Percentiles rank a stretch among this genome's conserved stretches.
These are phyloP conservation scores for Penicillium psychrosexuale DNA, from an alignment of 2,329 filamentous ascomycete genomes.

Conservation along the genomic window DNA sequence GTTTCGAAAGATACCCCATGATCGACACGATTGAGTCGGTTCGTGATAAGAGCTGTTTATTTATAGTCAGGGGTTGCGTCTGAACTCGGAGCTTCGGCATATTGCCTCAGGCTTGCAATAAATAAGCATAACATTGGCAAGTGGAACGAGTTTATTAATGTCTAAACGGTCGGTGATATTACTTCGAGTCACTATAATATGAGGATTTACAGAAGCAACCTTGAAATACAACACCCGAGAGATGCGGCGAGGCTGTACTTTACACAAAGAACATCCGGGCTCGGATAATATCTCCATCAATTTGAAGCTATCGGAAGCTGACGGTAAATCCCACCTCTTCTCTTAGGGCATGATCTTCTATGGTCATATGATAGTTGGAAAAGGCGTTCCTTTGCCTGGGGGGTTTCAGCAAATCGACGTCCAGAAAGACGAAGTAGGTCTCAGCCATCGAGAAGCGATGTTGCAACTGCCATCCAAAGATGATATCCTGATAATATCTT, in stretches of 20 bases:
- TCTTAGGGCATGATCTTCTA: not conserved
- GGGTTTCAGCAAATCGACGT: not conserved
- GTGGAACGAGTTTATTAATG: not conserved
- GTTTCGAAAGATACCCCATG: not conserved
- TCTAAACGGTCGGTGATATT: not conserved
- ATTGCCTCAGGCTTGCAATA: not conserved
- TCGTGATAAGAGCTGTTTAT: not conserved
- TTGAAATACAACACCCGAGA: not conserved
- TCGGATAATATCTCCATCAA: not conserved
- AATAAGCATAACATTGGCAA: not conserved
- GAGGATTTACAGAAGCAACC: not conserved
- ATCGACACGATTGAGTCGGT: too few species aligned
- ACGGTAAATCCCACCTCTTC: not conserved
- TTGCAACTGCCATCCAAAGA: not conserved
- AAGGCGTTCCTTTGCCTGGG: not conserved
- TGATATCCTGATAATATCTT: not conserved
- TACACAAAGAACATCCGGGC: not conserved
- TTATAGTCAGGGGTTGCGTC: too few species aligned
- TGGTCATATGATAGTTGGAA: not conserved
- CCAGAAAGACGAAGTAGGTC: not conserved
- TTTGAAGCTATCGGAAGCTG: not conserved
- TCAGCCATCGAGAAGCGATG: not conserved
- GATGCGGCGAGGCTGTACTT: not conserved
- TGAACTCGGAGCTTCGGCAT: not conserved
- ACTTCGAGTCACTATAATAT: not conserved